These are phyloP conservation scores for Fusarium domesticum DNA, from an alignment of 2,329 filamentous ascomycete species.

Conservation along the genomic window DNA sequence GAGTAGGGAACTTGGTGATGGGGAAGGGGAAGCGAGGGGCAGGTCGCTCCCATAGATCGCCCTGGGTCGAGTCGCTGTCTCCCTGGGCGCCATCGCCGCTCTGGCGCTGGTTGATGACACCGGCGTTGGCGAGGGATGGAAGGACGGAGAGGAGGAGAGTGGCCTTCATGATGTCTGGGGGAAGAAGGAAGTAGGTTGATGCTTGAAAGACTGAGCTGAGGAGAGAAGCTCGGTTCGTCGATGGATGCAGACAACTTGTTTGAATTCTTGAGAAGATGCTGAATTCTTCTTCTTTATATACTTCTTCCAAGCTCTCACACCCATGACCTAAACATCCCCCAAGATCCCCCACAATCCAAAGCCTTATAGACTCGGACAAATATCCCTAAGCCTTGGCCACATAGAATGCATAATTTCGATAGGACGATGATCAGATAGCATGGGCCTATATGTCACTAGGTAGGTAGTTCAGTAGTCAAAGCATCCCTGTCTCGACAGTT, in stretches of 20 bases:
- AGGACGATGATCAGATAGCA: neutral
- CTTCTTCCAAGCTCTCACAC: neutral
- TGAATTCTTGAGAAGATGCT: neutral
- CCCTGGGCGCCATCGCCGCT: conserved; percentile 27
- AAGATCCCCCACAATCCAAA: neutral
- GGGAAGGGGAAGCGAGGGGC: conserved; percentile 31
- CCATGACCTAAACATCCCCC: neutral
- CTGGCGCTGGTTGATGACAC: conserved; percentile 14
- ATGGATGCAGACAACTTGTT: neutral
- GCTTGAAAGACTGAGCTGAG: neutral
- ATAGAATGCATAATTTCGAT: neutral
- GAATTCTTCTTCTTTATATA: neutral
- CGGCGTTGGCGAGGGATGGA: conserved; percentile 15
- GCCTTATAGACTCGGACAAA: neutral
- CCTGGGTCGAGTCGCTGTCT: conserved; percentile 25
- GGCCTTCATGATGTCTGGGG: conserved; percentile 22
- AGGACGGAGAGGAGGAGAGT: conserved; percentile 20
- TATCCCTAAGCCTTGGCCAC: neutral
- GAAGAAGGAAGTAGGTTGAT: neutral
- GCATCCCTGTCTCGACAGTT: neutral
- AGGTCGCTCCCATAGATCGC: conserved; percentile 26
- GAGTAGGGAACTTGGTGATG: conserved; percentile 29
- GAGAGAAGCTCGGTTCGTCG: neutral
- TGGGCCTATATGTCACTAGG: neutral
- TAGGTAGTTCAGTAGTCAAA: neutral